Evolutionary conservation across 2,329 filamentous ascomycete genomes (phyloP).

Genomic region (Fusarium duplospermum): DNA sequence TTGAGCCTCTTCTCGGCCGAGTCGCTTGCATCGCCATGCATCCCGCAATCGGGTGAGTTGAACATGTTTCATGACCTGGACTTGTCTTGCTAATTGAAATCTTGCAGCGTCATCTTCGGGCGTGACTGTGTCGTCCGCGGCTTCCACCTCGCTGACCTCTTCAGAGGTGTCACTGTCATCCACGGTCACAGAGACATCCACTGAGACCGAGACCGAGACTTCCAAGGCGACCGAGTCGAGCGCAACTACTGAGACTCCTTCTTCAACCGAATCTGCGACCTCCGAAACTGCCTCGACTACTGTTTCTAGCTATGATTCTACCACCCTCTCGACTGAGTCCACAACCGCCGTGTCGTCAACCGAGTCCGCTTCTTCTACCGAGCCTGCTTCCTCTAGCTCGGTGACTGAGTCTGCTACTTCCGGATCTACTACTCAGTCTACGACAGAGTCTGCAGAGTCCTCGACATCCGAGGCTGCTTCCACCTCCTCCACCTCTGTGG

Average conservation of each 20-base stretch:
- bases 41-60: background rate
- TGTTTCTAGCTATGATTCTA: background rate
- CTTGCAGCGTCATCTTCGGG: background rate
- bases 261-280: background rate
- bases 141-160: background rate
- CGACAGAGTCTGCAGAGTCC: background rate
- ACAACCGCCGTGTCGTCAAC: background rate
- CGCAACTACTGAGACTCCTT: background rate
- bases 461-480: background rate
- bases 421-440: background rate
- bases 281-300: background rate
- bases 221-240: background rate
- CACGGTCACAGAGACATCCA: background rate
- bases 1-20: background rate
- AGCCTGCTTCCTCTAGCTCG: background rate
- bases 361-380: background rate
- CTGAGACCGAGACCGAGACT: background rate
- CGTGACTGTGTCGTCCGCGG: background rate
- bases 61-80: background rate
- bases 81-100: background rate
- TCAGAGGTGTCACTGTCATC: background rate
- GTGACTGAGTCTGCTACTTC: background rate
- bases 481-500: background rate
- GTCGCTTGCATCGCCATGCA: background rate
- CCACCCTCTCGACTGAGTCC: background rate